Evolutionary conservation across 2,329 filamentous ascomycete species (phyloP).

Genomic region (Aureobasidium lini): DNA sequence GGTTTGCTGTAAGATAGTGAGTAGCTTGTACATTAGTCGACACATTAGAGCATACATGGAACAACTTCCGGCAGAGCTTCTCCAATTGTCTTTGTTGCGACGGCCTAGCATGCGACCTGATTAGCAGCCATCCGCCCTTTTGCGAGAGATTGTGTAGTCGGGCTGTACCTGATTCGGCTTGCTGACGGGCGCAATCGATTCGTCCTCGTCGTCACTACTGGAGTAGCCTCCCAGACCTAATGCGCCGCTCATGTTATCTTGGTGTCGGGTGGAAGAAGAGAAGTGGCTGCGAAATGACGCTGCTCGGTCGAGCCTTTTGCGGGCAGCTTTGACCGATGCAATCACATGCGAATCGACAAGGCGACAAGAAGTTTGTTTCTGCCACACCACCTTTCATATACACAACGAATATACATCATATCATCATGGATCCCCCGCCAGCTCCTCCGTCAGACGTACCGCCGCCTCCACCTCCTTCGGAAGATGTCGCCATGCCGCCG

Average conservation of each 20-base stretch:
- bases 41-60: neutral
- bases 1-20: constrained; percentile 1
- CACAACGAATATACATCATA: neutral
- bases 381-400: neutral
- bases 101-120: constrained; percentile 18
- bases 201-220: constrained; percentile 40
- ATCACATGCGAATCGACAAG: neutral
- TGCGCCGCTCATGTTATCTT: constrained; percentile 20
- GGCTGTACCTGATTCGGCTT: constrained; percentile 2
- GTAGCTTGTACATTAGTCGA: constrained; percentile 13
- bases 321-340: neutral
- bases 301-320: neutral
- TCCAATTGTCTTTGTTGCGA: constrained; percentile 13
- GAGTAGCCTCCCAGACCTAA: constrained; percentile 38
- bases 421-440: constrained; percentile 17
- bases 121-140: constrained; percentile 40
- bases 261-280: neutral
- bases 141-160: constrained; percentile 11
- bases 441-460: constrained; percentile 18
- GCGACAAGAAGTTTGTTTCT: neutral
- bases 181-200: constrained; percentile 19
- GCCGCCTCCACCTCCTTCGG: constrained; percentile 21
- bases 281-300: neutral
- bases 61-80: neutral
- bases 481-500: constrained; percentile 18